Evolutionary conservation across 805 yeast genomes (phyloP).

Genomic region (Yamadazyma kitorensis): DNA sequence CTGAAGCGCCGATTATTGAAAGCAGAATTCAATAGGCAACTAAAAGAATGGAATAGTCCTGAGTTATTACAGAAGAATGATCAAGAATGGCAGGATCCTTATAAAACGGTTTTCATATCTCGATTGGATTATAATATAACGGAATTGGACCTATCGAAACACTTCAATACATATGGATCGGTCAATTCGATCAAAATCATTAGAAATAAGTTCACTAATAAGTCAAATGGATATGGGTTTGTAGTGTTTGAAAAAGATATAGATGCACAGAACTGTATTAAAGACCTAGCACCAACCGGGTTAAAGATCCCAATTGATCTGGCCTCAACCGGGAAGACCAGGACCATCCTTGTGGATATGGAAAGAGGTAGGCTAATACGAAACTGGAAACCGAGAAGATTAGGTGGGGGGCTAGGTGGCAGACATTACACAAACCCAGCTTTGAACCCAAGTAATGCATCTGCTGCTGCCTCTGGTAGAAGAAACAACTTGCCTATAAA

Average conservation of each 20-base stretch:
- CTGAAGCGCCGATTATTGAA: constrained; percentile 10
- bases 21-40: constrained; percentile 22
- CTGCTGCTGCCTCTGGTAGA: constrained; percentile 36
- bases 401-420: constrained; percentile 96
- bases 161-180: constrained; percentile 64
- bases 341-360: constrained; percentile 64
- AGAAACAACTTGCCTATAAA: constrained; percentile 12
- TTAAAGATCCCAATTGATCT: constrained; percentile 18
- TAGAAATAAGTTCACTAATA: constrained; percentile 38
- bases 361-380: constrained; percentile 67
- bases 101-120: constrained; percentile 72
- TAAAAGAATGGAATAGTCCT: constrained; percentile 31
- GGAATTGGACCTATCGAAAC: constrained; percentile 66
- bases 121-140: constrained; percentile 62
- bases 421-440: constrained; percentile 53
- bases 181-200: constrained; percentile 52
- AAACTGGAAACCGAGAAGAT: constrained; percentile 67
- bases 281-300: constrained; percentile 50
- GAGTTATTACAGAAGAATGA: constrained; percentile 30
- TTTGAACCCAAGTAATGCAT: constrained; percentile 16
- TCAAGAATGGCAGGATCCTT: constrained; percentile 55
- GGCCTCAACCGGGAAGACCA: constrained; percentile 39
- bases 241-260: constrained; percentile 59
- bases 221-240: constrained; percentile 82
- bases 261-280: constrained; percentile 61